Conservation (phyloP, 495 filamentous ascomycete genomes). For the Aspergillus cavernicola region DNA sequence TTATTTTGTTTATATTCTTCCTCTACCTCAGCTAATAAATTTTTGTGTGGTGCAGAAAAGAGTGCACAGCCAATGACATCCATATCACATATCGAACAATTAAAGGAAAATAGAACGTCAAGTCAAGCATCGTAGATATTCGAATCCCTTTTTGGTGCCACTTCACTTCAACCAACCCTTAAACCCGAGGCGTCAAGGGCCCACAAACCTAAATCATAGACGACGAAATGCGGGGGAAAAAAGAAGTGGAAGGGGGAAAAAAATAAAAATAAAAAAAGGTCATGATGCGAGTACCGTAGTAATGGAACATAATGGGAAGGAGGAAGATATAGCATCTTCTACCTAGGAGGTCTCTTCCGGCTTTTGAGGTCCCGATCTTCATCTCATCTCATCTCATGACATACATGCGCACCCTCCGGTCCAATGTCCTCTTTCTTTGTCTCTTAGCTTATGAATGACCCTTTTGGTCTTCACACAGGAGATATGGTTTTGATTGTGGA, state of each 20-base stretch:
- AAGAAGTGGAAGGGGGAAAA: slow-evolving; percentile 18
- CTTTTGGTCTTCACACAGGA: not conserved
- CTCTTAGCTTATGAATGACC: not conserved
- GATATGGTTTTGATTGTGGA: not conserved
- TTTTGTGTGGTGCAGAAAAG: slow-evolving; percentile 10
- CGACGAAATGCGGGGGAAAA: slow-evolving; percentile 21
- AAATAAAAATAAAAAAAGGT: slow-evolving; percentile 19
- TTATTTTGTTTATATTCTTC: not conserved
- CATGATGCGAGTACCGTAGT: too few species aligned
- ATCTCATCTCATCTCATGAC: too few species aligned
- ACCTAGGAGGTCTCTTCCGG: too few species aligned
- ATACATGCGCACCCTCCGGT: not conserved
- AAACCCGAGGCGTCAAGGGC: too few species aligned
- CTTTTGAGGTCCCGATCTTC: too few species aligned
- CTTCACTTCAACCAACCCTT: too few species aligned
- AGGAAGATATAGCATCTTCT: too few species aligned
- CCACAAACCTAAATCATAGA: slow-evolving; percentile 1
- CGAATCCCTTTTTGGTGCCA: slow-evolving; percentile 16
- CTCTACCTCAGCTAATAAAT: slow-evolving; percentile 13
- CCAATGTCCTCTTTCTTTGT: not conserved
- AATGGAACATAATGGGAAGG: too few species aligned
- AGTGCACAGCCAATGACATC: slow-evolving; percentile 13
- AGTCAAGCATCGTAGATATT: slow-evolving; percentile 9
- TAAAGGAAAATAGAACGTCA: slow-evolving; percentile 2
- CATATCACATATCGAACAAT: slow-evolving; percentile 16